Evolutionary conservation across 192 early-diverging fungal genomes (phyloP).

Genomic region (Coemansia sp.): DNA sequence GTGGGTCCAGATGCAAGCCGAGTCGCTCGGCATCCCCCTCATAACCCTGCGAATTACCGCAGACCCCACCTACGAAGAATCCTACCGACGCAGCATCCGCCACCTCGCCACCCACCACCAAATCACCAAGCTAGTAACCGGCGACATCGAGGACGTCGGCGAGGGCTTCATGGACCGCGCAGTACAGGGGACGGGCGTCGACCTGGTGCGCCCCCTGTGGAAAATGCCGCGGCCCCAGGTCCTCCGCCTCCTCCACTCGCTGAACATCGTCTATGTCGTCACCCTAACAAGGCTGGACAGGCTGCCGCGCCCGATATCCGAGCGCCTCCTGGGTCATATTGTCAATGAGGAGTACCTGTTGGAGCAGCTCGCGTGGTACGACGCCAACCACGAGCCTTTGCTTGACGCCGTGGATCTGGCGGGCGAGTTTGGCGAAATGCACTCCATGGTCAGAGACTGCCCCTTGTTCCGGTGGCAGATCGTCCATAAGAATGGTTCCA

Average conservation of each 20-base stretch:
- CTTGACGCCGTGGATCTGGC: constrained; percentile 51
- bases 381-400: constrained; percentile 8
- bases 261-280: constrained; percentile 24
- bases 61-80: constrained; percentile 52
- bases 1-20: constrained; percentile 51
- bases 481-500: constrained; percentile 5
- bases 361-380: constrained; percentile 38
- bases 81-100: constrained; percentile 50
- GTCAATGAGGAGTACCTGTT: constrained; percentile 45
- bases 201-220: constrained; percentile 61
- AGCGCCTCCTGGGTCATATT: constrained; percentile 44
- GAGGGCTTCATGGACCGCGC: constrained; percentile 63
- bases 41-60: constrained; percentile 34
- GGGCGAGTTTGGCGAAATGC: constrained; percentile 72
- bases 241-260: constrained; percentile 34
- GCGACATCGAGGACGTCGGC: constrained; percentile 64
- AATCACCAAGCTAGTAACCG: constrained; percentile 58
- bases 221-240: constrained; percentile 47
- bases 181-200: constrained; percentile 45
- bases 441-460: constrained; percentile 68
- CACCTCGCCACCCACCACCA: constrained; percentile 42
- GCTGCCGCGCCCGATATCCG: constrained; percentile 5
- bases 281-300: constrained; percentile 27
- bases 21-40: constrained; percentile 55
- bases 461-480: constrained; percentile 47